Percentiles rank a stretch among this genome's conserved stretches.
phyloP scores from a whole-genome alignment of 1,139 yeast genomes.

The Lodderomyces parapsilosis region DNA sequence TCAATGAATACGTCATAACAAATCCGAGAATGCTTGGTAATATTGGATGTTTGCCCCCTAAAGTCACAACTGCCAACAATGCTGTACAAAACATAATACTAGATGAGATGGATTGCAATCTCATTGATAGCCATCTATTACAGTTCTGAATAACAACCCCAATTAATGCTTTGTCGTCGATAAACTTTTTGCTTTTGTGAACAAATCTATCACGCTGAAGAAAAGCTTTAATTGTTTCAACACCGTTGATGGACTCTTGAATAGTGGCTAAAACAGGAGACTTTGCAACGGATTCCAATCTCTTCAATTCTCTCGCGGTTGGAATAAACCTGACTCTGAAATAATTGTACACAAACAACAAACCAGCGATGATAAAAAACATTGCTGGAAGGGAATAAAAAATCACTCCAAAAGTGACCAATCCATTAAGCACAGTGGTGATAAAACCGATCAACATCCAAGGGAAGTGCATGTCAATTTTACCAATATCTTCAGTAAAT shows the following conservation, averaged over 20 bases:
- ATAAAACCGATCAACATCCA: constrained; percentile 30
- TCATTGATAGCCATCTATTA: constrained; percentile 37
- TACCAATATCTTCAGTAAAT: constrained; percentile 37
- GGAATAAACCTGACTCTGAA: constrained; percentile 29
- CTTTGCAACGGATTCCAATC: constrained; percentile 28
- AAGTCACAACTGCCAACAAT: constrained; percentile 22
- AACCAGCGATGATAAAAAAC: constrained; percentile 22
- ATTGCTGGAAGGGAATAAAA: constrained; percentile 22
- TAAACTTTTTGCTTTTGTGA: constrained; percentile 52
- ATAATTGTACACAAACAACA: constrained; percentile 28
- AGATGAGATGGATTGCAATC: constrained; percentile 31
- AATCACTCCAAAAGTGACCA: constrained; percentile 42
- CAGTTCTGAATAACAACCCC: constrained; percentile 28
- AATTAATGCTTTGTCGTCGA: constrained; percentile 56
- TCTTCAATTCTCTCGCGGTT: constrained; percentile 32
- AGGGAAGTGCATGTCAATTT: constrained; percentile 32
- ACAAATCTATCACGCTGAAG: constrained; percentile 53
- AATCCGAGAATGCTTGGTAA: constrained; percentile 33
- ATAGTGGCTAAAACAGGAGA: constrained; percentile 66
- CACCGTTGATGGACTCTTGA: constrained; percentile 61
- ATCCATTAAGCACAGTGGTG: constrained; percentile 21
- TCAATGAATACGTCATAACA: constrained; percentile 32
- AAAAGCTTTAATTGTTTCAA: constrained; percentile 60
- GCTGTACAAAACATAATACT: constrained; percentile 26
- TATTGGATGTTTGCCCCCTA: constrained; percentile 21